Base-by-base conservation (phyloP, 1,284 basidiomycete genomes). In the Fistulinella cinereoalba region DNA sequence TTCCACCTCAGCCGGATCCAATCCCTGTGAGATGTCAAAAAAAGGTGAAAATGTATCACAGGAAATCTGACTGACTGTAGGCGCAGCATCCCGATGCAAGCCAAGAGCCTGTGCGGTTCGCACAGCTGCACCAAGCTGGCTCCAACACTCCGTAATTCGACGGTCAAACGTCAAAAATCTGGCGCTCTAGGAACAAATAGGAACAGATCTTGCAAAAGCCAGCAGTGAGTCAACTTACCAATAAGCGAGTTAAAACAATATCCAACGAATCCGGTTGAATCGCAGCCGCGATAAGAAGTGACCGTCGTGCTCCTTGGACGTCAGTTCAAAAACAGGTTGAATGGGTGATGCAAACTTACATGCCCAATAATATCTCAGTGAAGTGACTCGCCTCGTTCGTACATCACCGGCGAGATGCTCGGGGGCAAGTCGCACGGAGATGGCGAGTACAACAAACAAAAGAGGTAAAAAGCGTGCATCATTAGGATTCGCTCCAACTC, bases 41-140 rank as follows among this genome's bases (percentile, higher is more conserved):
- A 42, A 36, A 41, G 39, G 24, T 27, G 46, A 41, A 28, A 34
- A 28, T 38, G 22, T 46, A 41, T 42, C 16, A 51, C 22, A 47
- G 27, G 29, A 29, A 15, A 23, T 29, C 25, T 15, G 7, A 66
- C 80, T 64, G 57, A 91, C 90, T 73, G 90, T 83, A 47, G 84
- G 85, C n/a, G 84, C 79, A 12, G 91, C 91, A 65, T 97, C 94
- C 45, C 95, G 79, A 67, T 97, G 94, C 28, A 97, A 70, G 15
- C 94, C 95, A 32, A 97, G 82, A 1, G 94, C 94, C 63, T 97
- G 94, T 11, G 94, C 95, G 13, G 93, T 97, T 44, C 94, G 75
- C 16, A 97, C 84, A 32, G 92, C 92, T 2, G 92, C 92, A 39
- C 94, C 94, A 11, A 97, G 75, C 60, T 95, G 90, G 61, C 90